Conservation (phyloP, 768 basidiomycete species). For the Tubosaeta sp. region DNA sequence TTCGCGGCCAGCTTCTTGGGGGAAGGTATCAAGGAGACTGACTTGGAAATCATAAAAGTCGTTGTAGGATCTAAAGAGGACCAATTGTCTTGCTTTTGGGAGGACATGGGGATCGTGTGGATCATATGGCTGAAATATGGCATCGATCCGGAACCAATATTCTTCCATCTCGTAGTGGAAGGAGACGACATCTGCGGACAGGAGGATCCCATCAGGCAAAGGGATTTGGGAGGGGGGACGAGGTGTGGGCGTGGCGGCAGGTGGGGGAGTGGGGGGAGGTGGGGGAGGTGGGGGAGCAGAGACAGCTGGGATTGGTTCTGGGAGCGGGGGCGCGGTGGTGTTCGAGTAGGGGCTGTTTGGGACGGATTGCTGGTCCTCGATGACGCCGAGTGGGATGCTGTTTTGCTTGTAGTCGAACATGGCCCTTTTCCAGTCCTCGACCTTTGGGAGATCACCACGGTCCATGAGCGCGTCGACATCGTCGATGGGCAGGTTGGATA, state of each 20-base stretch:
- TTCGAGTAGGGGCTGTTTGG: constrained; percentile 40
- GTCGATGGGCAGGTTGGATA: constrained; percentile 72
- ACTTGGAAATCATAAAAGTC: constrained; percentile 99
- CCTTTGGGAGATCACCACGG: constrained; percentile 82
- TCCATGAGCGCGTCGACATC: constrained; percentile 80
- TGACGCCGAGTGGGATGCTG: constrained; percentile 89
- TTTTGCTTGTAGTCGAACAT: constrained; percentile 95
- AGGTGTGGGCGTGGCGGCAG: constrained; percentile 13
- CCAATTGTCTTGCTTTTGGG: constrained; percentile 70
- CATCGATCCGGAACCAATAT: constrained; percentile 97
- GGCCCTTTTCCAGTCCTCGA: constrained; percentile 99
- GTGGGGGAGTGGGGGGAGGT: constrained; percentile 9
- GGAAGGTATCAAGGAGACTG: constrained; percentile 78
- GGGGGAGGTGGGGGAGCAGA: constrained; percentile 6
- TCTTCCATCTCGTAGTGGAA: constrained; percentile 96
- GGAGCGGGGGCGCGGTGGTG: constrained; percentile 5
- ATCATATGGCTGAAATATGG: constrained; percentile 80
- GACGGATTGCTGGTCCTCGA: constrained; percentile 59
- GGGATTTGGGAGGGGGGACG: constrained; percentile 41
- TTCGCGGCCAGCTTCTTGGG: constrained; percentile 84
- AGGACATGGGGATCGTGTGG: constrained; percentile 50
- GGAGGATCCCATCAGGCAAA: constrained; percentile 80
- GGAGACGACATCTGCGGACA: constrained; percentile 87
- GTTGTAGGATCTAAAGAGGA: constrained; percentile 92
- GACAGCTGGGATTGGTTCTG: neutral